Evolutionary conservation across 129 eudicot genomes (phyloP).

Genomic region (Escallonia herrerae): DNA sequence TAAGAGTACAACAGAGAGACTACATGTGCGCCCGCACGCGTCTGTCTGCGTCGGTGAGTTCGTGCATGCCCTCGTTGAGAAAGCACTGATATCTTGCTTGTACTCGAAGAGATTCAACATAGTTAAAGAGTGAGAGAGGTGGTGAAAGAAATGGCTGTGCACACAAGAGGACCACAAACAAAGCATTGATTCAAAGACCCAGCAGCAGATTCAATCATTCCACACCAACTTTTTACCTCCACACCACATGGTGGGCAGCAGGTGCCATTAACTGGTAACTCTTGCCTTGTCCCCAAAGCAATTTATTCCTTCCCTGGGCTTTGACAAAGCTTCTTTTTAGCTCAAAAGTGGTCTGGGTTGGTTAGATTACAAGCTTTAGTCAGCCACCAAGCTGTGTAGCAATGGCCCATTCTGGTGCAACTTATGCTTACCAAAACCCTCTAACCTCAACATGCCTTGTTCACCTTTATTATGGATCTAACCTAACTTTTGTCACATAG

Average conservation of each 20-base stretch:
- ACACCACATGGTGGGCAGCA: constrained; percentile 15
- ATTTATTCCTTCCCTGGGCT: background rate
- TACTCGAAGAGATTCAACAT: background rate
- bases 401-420: constrained; percentile 11
- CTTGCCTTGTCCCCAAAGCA: background rate
- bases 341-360: background rate
- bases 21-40: no score
- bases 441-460: no score
- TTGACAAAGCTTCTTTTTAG: background rate
- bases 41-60: no score
- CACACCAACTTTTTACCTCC: constrained; percentile 16
- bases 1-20: no score
- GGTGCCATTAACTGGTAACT: constrained; percentile 2
- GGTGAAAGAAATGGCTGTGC: no score
- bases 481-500: background rate
- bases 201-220: background rate
- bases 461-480: background rate
- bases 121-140: background rate
- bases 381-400: constrained; percentile 3
- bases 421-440: background rate
- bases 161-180: background rate
- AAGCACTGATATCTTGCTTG: constrained; percentile 5
- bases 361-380: background rate
- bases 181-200: background rate
- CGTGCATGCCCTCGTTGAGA: no score